Conservation (phyloP, 768 basidiomycete genomes). For the Serendipita indica region DNA sequence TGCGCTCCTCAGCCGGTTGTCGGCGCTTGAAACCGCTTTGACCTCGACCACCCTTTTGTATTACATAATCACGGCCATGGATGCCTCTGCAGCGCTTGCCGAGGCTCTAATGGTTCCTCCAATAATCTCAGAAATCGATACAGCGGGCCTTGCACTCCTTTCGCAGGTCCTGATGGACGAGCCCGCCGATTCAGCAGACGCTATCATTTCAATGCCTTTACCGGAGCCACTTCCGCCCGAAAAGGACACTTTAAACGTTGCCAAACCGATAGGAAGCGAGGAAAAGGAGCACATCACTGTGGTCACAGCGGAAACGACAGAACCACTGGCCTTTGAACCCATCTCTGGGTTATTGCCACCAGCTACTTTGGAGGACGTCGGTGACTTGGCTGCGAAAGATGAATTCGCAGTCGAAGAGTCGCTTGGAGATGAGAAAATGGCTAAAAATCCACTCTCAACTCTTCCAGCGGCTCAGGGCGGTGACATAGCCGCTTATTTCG, state of each 20-base stretch:
- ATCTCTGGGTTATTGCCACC: not conserved
- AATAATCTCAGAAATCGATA: slow-evolving; percentile 8
- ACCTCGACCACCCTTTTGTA: not conserved
- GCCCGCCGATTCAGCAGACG: not conserved
- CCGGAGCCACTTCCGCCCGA: slow-evolving; percentile 7
- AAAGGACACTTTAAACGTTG: not conserved
- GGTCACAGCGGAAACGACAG: not conserved
- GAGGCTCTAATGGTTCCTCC: not conserved
- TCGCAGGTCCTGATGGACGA: slow-evolving; percentile 1
- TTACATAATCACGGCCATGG: slow-evolving; percentile 5
- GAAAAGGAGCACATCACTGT: not conserved
- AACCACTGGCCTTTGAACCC: not conserved
- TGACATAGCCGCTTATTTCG: slow-evolving; percentile 7
- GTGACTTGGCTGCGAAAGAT: not conserved
- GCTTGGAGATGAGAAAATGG: not conserved
- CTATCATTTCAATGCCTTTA: not conserved
- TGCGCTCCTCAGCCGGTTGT: too few relatives aligned
- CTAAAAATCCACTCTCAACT: too few relatives aligned
- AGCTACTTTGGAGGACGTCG: not conserved
- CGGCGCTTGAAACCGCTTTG: too few relatives aligned
- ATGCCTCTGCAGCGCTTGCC: not conserved
- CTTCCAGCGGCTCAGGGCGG: not conserved
- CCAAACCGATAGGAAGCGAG: not conserved
- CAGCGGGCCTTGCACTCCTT: not conserved
- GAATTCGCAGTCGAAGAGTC: not conserved